A percentile compares a stretch with the other conserved stretches of the same genome.
phyloP scores from a whole-genome alignment of 2,329 filamentous ascomycete genomes.

The Penicillium frequentans region DNA sequence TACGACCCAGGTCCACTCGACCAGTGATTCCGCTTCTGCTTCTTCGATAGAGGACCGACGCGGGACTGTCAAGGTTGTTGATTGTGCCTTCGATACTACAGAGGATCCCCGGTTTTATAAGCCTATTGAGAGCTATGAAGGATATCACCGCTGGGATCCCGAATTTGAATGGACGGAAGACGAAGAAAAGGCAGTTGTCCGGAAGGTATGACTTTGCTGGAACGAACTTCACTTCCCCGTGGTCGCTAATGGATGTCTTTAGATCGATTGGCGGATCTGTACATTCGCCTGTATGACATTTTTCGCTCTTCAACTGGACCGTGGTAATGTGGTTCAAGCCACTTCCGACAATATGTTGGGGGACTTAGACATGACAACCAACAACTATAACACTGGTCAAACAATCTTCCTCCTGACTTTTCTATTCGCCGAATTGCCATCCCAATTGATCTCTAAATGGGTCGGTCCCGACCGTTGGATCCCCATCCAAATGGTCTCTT shows the following conservation, averaged over 20 bases:
- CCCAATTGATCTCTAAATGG: constrained; percentile 61
- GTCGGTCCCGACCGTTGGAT: constrained; percentile 62
- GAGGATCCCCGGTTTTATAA: constrained; percentile 40
- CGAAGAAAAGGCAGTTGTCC: constrained; percentile 44
- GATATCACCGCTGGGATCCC: constrained; percentile 50
- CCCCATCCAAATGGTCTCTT: constrained; percentile 57
- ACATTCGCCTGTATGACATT: constrained; percentile 58
- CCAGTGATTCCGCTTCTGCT: constrained; percentile 17
- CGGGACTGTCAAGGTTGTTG: constrained; percentile 11
- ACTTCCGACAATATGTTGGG: constrained; percentile 61
- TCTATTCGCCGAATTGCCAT: constrained; percentile 57
- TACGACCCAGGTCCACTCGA: neutral
- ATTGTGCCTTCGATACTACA: constrained; percentile 36
- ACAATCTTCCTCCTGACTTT: constrained; percentile 40
- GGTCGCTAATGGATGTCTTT: neutral
- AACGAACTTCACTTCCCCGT: neutral
- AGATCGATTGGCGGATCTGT: constrained; percentile 46
- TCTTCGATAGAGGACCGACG: constrained; percentile 9
- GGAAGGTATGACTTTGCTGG: constrained; percentile 26
- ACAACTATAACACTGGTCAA: constrained; percentile 47
- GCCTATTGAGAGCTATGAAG: constrained; percentile 47
- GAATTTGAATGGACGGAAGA: constrained; percentile 45
- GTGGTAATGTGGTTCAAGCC: constrained; percentile 63
- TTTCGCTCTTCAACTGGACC: constrained; percentile 63
- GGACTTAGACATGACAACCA: constrained; percentile 50